phyloP scores from a whole-genome alignment of 2,329 filamentous ascomycete species.

The Diaporthe capsici region DNA sequence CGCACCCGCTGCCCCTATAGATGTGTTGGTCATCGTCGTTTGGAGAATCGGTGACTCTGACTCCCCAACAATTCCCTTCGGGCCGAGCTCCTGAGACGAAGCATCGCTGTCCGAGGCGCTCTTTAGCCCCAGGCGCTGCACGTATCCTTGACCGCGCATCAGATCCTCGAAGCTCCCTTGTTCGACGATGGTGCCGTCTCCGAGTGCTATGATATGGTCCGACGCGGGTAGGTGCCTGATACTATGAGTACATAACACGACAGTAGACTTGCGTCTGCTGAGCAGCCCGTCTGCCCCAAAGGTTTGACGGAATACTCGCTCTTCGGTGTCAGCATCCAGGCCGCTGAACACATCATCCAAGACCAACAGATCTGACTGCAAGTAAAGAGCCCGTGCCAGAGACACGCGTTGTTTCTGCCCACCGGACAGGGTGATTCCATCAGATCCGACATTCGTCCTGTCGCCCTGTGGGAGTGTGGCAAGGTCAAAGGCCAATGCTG shows the following conservation, averaged over 20 bases:
- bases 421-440: slow-evolving; percentile 54
- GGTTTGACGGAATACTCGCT: slow-evolving; percentile 55
- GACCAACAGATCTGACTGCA: slow-evolving; percentile 48
- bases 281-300: slow-evolving; percentile 54
- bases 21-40: slow-evolving; percentile 15
- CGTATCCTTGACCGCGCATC: slow-evolving; percentile 54
- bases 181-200: slow-evolving; percentile 57
- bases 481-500: slow-evolving; percentile 49
- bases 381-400: slow-evolving; percentile 47
- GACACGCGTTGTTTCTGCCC: slow-evolving; percentile 52
- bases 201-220: slow-evolving; percentile 63
- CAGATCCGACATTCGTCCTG: slow-evolving; percentile 52
- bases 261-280: slow-evolving; percentile 44
- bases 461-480: slow-evolving; percentile 52
- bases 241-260: slow-evolving; percentile 57
- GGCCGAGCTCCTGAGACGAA: slow-evolving; percentile 15
- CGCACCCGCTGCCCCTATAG: too few species aligned
- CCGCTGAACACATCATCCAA: slow-evolving; percentile 59
- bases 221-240: slow-evolving; percentile 56
- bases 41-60: slow-evolving; percentile 32
- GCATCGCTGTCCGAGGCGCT: slow-evolving; percentile 40
- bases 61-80: background rate
- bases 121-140: slow-evolving; percentile 54
- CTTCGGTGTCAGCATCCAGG: slow-evolving; percentile 57
- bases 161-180: slow-evolving; percentile 58